Base-by-base conservation (phyloP, 345 rosid species). In the Salix koriyanagi region DNA sequence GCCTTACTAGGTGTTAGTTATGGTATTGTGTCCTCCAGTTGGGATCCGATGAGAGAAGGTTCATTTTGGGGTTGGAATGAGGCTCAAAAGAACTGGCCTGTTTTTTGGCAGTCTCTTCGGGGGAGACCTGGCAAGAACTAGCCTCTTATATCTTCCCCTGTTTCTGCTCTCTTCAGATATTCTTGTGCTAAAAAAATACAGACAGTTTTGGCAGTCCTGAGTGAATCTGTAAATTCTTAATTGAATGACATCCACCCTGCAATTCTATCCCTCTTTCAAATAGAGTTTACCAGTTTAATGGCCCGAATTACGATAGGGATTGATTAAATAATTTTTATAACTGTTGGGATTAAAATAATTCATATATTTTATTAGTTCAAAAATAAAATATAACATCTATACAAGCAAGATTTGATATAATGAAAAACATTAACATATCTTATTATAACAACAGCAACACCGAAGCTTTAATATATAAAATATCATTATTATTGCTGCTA, bases 31-130 rank as follows among this genome's bases (percentile, higher is more conserved):
- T 95, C 99, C 10, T 82, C 97, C 15, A 93, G 99, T 67, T 95
- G 99, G 99, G 99, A 95, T 88, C 97, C 99, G 0, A 25, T 88
- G 83, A 90, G 97, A 80, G 94, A 93, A 86, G 97, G 99, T 21
- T 93, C 99, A 0, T 84, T 89, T 68, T 79, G 93, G 86, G 97
- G 97, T 19, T 95, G 97, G 99, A 95, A 81, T 18, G 99, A 95
- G 85, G 97, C 99, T 75, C 86, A 77, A 81, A 95, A 87, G 90
- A 95, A 95, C 42, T 95, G 96, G 96, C 97, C 99, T 64, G 96
- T 91, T 36, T 95, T 91, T 77, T 95, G 97, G 97, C 96, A 89
- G 72, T 95, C 99, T 78, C 80, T 95, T 30, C 76, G 97, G 91
- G 94, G 89, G 13, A 71, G 87, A 77, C 84, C 94, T 30, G 75